Percentiles rank a stretch among this genome's conserved stretches.
These are phyloP conservation scores for Ampelomyces quisqualis DNA, from an alignment of 2,329 filamentous ascomycete genomes.

Conservation along the genomic window DNA sequence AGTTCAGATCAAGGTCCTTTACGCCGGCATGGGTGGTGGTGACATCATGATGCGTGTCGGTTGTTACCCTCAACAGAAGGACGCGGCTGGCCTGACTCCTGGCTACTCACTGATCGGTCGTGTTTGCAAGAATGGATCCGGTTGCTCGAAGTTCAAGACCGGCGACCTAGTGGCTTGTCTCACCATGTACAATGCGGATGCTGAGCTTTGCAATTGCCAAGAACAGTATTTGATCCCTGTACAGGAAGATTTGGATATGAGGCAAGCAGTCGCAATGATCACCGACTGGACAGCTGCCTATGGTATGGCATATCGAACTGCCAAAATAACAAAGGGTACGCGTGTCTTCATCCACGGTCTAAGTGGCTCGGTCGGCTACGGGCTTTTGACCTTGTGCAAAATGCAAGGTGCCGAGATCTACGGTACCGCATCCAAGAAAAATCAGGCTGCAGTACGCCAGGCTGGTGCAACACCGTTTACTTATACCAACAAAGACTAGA, in stretches of 20 bases:
- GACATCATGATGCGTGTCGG: conserved; percentile 55
- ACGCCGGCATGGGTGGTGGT: conserved; percentile 51
- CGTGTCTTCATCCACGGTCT: conserved; percentile 55
- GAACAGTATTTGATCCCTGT: conserved; percentile 51
- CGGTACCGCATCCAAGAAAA: conserved; percentile 52
- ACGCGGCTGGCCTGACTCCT: conserved; percentile 49
- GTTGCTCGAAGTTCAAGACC: conserved; percentile 26
- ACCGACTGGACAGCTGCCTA: conserved; percentile 50
- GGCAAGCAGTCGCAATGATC: conserved; percentile 46
- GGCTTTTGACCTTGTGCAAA: conserved; percentile 46
- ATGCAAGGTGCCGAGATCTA: conserved; percentile 52
- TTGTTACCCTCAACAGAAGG: conserved; percentile 50
- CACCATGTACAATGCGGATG: conserved; percentile 40
- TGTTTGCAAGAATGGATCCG: conserved; percentile 45
- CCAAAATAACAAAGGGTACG: conserved; percentile 47
- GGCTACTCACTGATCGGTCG: conserved; percentile 53
- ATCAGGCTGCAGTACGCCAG: conserved; percentile 46
- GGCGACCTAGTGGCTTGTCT: conserved; percentile 34
- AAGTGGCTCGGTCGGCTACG: conserved; percentile 54
- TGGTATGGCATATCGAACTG: conserved; percentile 34
- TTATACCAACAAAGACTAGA: conserved; percentile 55
- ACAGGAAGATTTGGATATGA: conserved; percentile 46
- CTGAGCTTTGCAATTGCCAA: conserved; percentile 50
- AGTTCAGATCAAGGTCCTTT: conserved; percentile 52
- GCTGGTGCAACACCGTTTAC: conserved; percentile 49